A percentile compares a stretch with the other conserved stretches of the same genome.
These are phyloP conservation scores for Aphanomyces cochlioides DNA, from an alignment of 352 stramenopile genomes.

Conservation along the genomic window DNA sequence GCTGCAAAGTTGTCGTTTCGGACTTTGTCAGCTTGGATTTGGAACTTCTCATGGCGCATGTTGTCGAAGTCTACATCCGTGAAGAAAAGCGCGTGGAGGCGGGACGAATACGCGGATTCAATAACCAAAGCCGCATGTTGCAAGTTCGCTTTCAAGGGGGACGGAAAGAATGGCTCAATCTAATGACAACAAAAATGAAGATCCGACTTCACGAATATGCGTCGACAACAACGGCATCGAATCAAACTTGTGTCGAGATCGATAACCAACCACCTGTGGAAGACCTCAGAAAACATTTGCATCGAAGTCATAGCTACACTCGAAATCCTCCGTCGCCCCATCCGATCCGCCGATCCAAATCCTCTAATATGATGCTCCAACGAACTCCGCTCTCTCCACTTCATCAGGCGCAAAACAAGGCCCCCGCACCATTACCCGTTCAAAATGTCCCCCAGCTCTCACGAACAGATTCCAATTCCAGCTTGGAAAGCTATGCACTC, in stretches of 20 bases:
- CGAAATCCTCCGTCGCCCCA: background rate
- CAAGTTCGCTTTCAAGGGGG: constrained; percentile 21
- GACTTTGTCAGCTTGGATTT: background rate
- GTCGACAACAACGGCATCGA: background rate
- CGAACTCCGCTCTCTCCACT: constrained; percentile 12
- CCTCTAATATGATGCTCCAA: constrained; percentile 11
- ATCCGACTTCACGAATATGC: constrained; percentile 8
- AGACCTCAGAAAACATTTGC: background rate
- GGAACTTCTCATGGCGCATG: background rate
- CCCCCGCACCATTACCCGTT: too few relatives aligned
- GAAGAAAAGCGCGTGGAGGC: constrained; percentile 12
- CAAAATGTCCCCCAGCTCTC: background rate
- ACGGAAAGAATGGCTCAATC: constrained; percentile 17
- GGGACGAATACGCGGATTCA: constrained; percentile 10
- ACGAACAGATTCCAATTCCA: background rate
- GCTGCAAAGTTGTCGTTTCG: constrained; percentile 15
- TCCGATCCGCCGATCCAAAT: background rate
- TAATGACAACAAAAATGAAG: constrained; percentile 21
- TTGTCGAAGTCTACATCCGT: constrained; percentile 22
- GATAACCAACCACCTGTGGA: background rate
- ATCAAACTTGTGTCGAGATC: too few relatives aligned
- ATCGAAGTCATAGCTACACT: constrained; percentile 7
- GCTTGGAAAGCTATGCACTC: background rate
- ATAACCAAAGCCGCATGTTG: constrained; percentile 11
- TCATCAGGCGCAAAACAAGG: background rate